Percentiles rank a stretch among this genome's conserved stretches.
phyloP scores from a whole-genome alignment of 2,329 filamentous ascomycete genomes.

The Aureobasidium sp. region DNA sequence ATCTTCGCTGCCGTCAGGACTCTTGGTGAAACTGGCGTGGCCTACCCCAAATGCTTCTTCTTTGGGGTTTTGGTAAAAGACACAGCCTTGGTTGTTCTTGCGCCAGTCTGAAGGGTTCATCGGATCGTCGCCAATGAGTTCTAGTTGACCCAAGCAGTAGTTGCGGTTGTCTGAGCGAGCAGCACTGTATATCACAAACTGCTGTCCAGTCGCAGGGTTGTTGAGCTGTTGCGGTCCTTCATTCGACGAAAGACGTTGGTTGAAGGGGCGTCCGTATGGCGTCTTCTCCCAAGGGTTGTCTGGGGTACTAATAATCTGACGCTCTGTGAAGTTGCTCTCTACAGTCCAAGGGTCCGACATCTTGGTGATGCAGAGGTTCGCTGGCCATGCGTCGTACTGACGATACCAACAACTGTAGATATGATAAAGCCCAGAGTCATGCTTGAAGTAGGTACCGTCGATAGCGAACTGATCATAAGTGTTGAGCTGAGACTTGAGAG shows the following conservation, averaged over 20 bases:
- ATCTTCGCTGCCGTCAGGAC: constrained; percentile 38
- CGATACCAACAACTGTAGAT: constrained; percentile 35
- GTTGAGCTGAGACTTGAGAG: constrained; percentile 38
- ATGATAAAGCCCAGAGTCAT: constrained; percentile 32
- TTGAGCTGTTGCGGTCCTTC: constrained; percentile 43
- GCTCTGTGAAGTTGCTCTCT: constrained; percentile 35
- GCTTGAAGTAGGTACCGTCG: constrained; percentile 44
- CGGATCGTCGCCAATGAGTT: constrained; percentile 40
- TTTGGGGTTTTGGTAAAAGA: constrained; percentile 42
- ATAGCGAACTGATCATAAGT: constrained; percentile 47
- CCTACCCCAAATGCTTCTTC: constrained; percentile 41
- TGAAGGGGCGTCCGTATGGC: constrained; percentile 39
- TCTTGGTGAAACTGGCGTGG: constrained; percentile 42
- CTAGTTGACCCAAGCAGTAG: constrained; percentile 44
- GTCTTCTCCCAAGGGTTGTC: constrained; percentile 44
- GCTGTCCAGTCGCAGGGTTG: constrained; percentile 38
- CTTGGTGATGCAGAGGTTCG: constrained; percentile 45
- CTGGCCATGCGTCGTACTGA: constrained; percentile 41
- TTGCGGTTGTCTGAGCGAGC: constrained; percentile 44
- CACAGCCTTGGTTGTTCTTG: constrained; percentile 38
- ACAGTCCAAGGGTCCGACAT: constrained; percentile 41
- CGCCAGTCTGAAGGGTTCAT: constrained; percentile 41
- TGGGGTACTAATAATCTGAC: constrained; percentile 39
- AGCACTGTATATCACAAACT: constrained; percentile 42
- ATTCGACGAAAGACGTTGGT: constrained; percentile 40